phyloP scores from a whole-genome alignment of 306 rosid species.

The Cyclanthera cordifolia region DNA sequence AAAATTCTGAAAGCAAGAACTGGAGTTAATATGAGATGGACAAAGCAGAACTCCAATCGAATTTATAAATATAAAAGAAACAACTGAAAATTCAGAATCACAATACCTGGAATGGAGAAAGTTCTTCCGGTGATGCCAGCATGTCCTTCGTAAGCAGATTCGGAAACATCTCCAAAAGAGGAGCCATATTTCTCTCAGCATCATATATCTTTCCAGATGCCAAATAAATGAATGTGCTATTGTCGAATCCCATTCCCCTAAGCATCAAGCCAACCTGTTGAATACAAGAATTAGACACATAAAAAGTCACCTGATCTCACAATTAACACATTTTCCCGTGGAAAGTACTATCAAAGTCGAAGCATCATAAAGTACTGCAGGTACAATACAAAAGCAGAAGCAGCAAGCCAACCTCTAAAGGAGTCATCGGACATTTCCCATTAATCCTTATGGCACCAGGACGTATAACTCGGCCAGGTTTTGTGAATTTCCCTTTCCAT shows the following conservation, averaged over 20 bases:
- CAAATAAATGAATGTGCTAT: constrained; percentile 70
- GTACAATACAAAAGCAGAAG: constrained; percentile 13
- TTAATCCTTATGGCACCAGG: constrained; percentile 92
- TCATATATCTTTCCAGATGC: constrained; percentile 89
- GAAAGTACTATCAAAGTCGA: neutral
- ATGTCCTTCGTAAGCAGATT: constrained; percentile 78
- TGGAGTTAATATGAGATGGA: constrained; percentile 26
- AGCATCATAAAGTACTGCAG: neutral
- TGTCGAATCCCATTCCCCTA: constrained; percentile 89
- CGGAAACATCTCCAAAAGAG: constrained; percentile 81
- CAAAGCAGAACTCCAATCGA: constrained; percentile 1
- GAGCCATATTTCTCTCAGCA: constrained; percentile 74
- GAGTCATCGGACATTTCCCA: constrained; percentile 98
- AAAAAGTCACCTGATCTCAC: constrained; percentile 2
- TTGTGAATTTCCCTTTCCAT: constrained; percentile 94
- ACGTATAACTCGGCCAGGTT: constrained; percentile 88
- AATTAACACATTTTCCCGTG: neutral
- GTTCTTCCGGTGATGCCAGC: constrained; percentile 72
- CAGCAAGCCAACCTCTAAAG: constrained; percentile 61
- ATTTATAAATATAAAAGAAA: neutral
- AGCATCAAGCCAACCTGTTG: constrained; percentile 91
- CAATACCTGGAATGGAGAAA: constrained; percentile 56
- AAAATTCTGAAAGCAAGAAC: constrained; percentile 51
- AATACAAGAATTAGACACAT: constrained; percentile 19
- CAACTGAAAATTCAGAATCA: neutral